A percentile compares a stretch with the other conserved stretches of the same genome.
phyloP scores from a whole-genome alignment of 2,329 filamentous ascomycete genomes.

The Fusarium sp. region DNA sequence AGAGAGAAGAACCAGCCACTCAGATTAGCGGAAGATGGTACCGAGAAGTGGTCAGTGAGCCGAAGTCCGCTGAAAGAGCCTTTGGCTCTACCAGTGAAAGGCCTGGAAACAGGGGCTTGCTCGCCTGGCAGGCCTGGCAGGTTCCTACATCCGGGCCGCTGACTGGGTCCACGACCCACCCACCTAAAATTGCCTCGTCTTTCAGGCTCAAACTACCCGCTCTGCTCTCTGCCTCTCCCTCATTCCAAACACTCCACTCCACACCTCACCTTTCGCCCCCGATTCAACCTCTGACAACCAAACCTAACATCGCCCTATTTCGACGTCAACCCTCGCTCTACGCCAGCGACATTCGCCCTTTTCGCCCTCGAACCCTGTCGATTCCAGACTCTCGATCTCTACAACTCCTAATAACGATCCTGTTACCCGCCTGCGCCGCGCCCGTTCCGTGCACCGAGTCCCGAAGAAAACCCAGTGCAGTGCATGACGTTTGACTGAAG shows the following conservation, averaged over 20 bases:
- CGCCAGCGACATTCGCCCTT: conserved; percentile 45
- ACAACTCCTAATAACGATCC: conserved; percentile 15
- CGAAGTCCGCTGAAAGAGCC: conserved; percentile 22
- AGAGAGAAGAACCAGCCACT: conserved; percentile 29
- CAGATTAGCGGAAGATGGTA: conserved; percentile 20
- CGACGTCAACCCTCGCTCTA: conserved; percentile 47
- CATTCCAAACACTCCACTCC: conserved; percentile 50
- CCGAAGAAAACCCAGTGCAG: conserved; percentile 47
- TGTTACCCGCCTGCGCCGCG: conserved; percentile 36
- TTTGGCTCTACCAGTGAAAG: conserved; percentile 19
- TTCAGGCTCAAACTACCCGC: conserved; percentile 50
- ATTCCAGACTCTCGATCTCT: conserved; percentile 22
- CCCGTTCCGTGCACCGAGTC: conserved; percentile 37
- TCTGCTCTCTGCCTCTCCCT: conserved; percentile 41
- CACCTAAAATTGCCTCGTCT: conserved; percentile 50
- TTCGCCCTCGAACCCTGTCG: conserved; percentile 33
- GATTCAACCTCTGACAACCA: conserved; percentile 49
- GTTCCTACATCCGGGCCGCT: conserved; percentile 22
- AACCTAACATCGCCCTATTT: conserved; percentile 42
- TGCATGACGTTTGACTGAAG: conserved; percentile 52
- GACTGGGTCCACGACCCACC: conserved; percentile 28
- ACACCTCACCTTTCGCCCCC: conserved; percentile 49
- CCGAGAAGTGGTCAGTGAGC: conserved; percentile 35
- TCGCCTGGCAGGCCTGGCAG: conserved; percentile 34
- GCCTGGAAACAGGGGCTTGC: conserved; percentile 21